Percentiles rank a stretch among this genome's conserved stretches.
Conservation (phyloP, 1,284 basidiomycete genomes). For the Ustilago sp. region DNA sequence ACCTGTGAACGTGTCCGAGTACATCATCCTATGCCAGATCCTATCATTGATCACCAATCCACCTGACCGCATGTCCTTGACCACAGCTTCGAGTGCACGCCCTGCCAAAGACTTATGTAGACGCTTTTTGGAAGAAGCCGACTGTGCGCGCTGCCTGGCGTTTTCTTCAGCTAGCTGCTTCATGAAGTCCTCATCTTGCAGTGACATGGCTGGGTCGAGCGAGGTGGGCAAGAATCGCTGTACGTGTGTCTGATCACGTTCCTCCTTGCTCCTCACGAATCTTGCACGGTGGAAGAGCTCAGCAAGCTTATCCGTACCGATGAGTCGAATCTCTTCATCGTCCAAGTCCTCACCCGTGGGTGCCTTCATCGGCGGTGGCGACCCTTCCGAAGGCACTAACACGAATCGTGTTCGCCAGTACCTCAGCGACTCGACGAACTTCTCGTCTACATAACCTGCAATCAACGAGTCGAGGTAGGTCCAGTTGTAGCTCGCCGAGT, state of each 20-base stretch:
- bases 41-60: constrained; percentile 65
- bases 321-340: constrained; percentile 86
- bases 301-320: constrained; percentile 90
- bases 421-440: constrained; percentile 62
- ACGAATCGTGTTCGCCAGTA: constrained; percentile 98
- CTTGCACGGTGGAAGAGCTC: constrained; percentile 77
- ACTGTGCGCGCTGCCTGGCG: constrained; percentile 39
- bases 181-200: constrained; percentile 66
- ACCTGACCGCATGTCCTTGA: constrained; percentile 59
- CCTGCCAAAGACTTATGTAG: constrained; percentile 34
- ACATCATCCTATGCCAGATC: constrained; percentile 66
- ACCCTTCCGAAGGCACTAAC: constrained; percentile 84
- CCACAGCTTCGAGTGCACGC: constrained; percentile 43
- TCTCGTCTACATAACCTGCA: constrained; percentile 66
- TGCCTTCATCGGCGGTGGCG: constrained; percentile 73
- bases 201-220: constrained; percentile 64
- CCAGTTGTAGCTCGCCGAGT: constrained; percentile 74
- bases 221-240: constrained; percentile 66
- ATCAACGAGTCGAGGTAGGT: constrained; percentile 70
- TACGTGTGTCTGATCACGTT: constrained; percentile 38
- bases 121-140: constrained; percentile 42
- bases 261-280: constrained; percentile 40
- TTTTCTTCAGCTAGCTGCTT: constrained; percentile 57
- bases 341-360: constrained; percentile 71
- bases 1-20: constrained; percentile 65